Evolutionary conservation across 2,329 filamentous ascomycete genomes (phyloP).

Genomic region (Arthrobotrys musiformis): DNA sequence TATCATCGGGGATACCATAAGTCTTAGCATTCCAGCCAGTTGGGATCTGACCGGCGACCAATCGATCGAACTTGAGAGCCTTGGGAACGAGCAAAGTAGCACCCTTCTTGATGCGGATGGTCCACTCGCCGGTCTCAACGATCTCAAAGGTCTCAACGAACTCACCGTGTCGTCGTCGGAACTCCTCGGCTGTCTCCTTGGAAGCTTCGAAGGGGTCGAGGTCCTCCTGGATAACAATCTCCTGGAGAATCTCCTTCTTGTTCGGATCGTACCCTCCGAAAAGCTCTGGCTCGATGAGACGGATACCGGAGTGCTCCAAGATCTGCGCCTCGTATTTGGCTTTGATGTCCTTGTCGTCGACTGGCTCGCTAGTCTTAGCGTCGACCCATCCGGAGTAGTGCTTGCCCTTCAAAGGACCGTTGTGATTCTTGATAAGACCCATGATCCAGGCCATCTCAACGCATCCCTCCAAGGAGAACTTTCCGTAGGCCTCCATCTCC

Average conservation of each 20-base stretch:
- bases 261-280: conserved; percentile 97
- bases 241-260: conserved; percentile 97
- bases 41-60: conserved; percentile 95
- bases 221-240: conserved; percentile 96
- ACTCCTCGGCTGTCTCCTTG: conserved; percentile 96
- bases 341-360: conserved; percentile 98
- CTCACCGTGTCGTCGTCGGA: conserved; percentile 95
- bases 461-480: conserved; percentile 97
- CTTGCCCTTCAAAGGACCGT: conserved; percentile 93
- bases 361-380: conserved; percentile 89
- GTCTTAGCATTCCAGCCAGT: conserved; percentile 97
- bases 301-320: conserved; percentile 95
- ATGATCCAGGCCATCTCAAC: conserved; percentile 99
- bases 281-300: conserved; percentile 95
- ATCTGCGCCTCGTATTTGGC: conserved; percentile 97
- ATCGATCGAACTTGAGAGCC: conserved; percentile 93
- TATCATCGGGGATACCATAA: conserved; percentile 96
- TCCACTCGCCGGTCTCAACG: conserved; percentile 90
- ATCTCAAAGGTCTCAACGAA: conserved; percentile 98
- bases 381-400: conserved; percentile 98
- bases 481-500: conserved; percentile 98
- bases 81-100: conserved; percentile 96
- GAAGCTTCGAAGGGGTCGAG: conserved; percentile 96
- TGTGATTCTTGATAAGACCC: conserved; percentile 99
- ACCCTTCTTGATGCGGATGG: conserved; percentile 93